These are phyloP conservation scores for Sideroxylon spinosum DNA, from an alignment of 179 eudicot genomes.

Conservation along the genomic window DNA sequence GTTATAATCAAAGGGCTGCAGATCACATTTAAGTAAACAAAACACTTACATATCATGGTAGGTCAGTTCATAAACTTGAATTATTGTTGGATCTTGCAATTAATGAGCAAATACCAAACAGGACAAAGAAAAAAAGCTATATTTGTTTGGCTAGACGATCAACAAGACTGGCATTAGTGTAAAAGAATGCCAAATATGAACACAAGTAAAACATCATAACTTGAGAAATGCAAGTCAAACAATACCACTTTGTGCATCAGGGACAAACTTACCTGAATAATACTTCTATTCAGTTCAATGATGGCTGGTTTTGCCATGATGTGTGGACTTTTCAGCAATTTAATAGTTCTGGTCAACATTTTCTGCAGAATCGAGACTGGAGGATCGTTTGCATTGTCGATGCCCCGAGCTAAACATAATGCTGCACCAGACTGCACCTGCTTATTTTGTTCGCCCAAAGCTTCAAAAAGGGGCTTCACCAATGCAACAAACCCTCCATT, in stretches of 20 bases:
- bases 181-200: neutral
- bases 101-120: no score
- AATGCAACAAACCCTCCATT: conserved; percentile 48
- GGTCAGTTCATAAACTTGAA: neutral
- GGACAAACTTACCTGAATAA: conserved; percentile 59
- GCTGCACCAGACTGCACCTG: conserved; percentile 80
- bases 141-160: neutral
- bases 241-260: neutral
- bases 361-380: conserved; percentile 61
- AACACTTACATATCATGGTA: neutral
- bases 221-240: neutral
- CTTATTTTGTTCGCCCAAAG: conserved; percentile 82
- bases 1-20: neutral
- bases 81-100: neutral
- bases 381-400: conserved; percentile 59
- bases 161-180: neutral
- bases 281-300: conserved; percentile 72
- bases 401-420: conserved; percentile 69
- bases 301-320: conserved; percentile 87
- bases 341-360: conserved; percentile 62
- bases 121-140: no score
- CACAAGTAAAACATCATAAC: neutral
- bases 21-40: neutral
- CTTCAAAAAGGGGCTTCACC: conserved; percentile 84
- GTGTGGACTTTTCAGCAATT: conserved; percentile 76